These are phyloP conservation scores for Piedraia hortae DNA, from an alignment of 2,329 filamentous ascomycete species.

Conservation along the genomic window DNA sequence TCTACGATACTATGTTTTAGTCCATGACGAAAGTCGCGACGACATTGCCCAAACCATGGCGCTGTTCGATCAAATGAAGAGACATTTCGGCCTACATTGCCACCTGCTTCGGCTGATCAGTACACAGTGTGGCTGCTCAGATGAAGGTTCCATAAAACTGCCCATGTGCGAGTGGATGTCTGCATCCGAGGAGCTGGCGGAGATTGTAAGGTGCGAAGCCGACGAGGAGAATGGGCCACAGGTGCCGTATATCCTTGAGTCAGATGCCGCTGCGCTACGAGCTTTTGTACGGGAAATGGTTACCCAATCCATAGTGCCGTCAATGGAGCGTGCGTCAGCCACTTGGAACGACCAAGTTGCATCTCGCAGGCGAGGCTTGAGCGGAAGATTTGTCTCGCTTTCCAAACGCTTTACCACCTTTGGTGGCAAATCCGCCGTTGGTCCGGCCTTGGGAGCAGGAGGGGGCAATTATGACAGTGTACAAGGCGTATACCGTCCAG, in stretches of 20 bases:
- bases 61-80: constrained; percentile 95
- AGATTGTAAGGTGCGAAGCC: constrained; percentile 25
- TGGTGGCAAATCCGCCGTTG: constrained; percentile 31
- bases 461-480: constrained; percentile 50
- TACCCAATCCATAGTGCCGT: constrained; percentile 76
- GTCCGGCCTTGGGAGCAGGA: constrained; percentile 20
- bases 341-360: constrained; percentile 96
- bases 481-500: constrained; percentile 57
- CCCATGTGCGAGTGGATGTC: constrained; percentile 74
- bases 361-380: constrained; percentile 62
- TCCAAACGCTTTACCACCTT: constrained; percentile 78
- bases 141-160: constrained; percentile 66
- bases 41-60: constrained; percentile 74
- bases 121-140: constrained; percentile 59
- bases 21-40: constrained; percentile 88
- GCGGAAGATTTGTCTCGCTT: constrained; percentile 79
- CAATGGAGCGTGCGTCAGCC: constrained; percentile 78
- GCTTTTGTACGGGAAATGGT: constrained; percentile 87
- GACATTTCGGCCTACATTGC: constrained; percentile 88
- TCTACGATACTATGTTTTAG: constrained; percentile 78
- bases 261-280: constrained; percentile 64
- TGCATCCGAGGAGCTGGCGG: constrained; percentile 54
- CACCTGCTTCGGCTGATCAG: constrained; percentile 70
- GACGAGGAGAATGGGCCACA: constrained; percentile 45
- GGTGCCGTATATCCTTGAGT: constrained; percentile 64